These are phyloP conservation scores for Neonectria hederae DNA, from an alignment of 2,329 filamentous ascomycete genomes.

Conservation along the genomic window DNA sequence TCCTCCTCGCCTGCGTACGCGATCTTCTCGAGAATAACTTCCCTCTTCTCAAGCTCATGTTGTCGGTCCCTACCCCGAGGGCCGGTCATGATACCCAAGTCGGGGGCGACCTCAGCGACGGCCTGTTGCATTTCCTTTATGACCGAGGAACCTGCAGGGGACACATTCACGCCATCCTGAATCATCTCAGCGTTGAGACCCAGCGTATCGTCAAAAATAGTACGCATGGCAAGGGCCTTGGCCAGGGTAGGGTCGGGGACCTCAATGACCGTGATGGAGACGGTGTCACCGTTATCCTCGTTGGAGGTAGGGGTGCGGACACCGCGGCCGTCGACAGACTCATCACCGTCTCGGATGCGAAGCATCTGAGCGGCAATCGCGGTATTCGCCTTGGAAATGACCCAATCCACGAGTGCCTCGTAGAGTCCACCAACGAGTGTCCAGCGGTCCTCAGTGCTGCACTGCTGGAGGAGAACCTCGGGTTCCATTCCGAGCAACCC, in stretches of 20 bases:
- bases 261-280: slow-evolving; percentile 88
- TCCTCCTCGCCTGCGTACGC: slow-evolving; percentile 83
- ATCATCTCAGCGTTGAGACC: slow-evolving; percentile 99
- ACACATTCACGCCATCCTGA: slow-evolving; percentile 86
- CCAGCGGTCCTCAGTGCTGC: slow-evolving; percentile 84
- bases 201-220: slow-evolving; percentile 89
- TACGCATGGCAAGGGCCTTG: slow-evolving; percentile 88
- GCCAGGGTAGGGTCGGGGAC: slow-evolving; percentile 82
- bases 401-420: slow-evolving; percentile 94
- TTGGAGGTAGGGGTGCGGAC: slow-evolving; percentile 71
- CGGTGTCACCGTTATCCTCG: slow-evolving; percentile 82
- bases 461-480: slow-evolving; percentile 79
- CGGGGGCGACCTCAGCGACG: slow-evolving; percentile 77
- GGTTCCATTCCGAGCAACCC: slow-evolving; percentile 88
- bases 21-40: slow-evolving; percentile 86
- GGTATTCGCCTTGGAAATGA: slow-evolving; percentile 87
- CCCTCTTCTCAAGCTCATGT: slow-evolving; percentile 81
- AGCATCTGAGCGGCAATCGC: slow-evolving; percentile 82
- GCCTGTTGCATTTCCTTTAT: slow-evolving; percentile 88
- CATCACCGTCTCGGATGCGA: slow-evolving; percentile 70
- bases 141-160: slow-evolving; percentile 80
- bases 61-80: slow-evolving; percentile 77
- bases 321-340: slow-evolving; percentile 72
- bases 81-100: slow-evolving; percentile 79
- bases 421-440: slow-evolving; percentile 88